phyloP scores from a whole-genome alignment of 2,329 filamentous ascomycete species.

The Dryadomyces quercus-mongolicae region DNA sequence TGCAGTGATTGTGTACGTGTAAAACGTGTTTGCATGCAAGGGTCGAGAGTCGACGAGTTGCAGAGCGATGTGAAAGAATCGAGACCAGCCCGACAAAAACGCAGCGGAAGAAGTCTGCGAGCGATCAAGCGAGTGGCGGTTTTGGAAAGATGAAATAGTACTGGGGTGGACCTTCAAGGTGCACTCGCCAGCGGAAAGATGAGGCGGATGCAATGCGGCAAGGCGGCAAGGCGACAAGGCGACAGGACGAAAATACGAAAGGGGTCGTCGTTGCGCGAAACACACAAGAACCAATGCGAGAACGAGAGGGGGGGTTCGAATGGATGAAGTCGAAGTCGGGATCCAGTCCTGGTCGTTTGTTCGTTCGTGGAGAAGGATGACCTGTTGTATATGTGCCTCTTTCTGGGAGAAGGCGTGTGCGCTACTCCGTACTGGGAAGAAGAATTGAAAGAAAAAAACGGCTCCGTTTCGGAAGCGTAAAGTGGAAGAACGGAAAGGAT shows the following conservation, averaged over 20 bases:
- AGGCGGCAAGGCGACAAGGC: not conserved
- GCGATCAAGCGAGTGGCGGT: constrained; percentile 12
- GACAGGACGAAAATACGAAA: not conserved
- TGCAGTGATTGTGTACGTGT: not conserved
- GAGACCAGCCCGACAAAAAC: constrained; percentile 22
- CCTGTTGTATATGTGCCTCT: not conserved
- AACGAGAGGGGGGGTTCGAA: not conserved
- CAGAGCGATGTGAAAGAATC: constrained; percentile 7
- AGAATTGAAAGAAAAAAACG: constrained; percentile 3
- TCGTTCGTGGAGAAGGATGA: constrained; percentile 8
- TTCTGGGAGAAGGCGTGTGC: not conserved
- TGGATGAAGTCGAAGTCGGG: no score
- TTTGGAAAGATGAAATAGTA: not conserved
- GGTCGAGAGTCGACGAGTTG: not conserved
- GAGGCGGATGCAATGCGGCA: not conserved
- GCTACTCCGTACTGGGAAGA: constrained; percentile 1
- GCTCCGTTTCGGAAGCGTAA: not conserved
- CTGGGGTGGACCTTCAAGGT: constrained; percentile 15
- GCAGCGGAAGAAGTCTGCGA: constrained; percentile 8
- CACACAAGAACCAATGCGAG: constrained; percentile 15
- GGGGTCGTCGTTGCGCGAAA: not conserved
- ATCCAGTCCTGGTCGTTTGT: not conserved
- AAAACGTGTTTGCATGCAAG: constrained; percentile 1
- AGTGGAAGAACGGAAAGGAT: constrained; percentile 22
- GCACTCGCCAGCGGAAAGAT: constrained; percentile 7